Evolutionary conservation across 148 eudicot species (phyloP).

Genomic region (Oxyria digyna): DNA sequence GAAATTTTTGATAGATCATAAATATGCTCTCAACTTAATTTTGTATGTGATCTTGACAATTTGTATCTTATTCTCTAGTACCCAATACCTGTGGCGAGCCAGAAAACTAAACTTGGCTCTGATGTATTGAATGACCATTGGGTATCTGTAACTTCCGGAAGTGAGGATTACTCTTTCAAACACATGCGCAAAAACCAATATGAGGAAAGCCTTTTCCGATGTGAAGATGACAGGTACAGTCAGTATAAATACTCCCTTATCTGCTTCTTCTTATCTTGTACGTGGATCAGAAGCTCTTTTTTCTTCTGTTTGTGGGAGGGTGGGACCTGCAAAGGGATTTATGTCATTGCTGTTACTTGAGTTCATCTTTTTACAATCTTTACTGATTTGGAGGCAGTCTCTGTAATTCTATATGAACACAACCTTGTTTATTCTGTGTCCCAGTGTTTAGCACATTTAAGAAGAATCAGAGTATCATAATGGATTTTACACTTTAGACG

Average conservation of each 20-base stretch:
- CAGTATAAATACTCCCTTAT: not conserved
- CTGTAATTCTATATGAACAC: not conserved
- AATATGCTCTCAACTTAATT: constrained; percentile 7
- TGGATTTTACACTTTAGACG: not conserved
- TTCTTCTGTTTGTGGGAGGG: not conserved
- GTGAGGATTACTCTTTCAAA: constrained; percentile 94
- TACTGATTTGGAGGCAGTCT: not conserved
- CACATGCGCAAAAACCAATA: constrained; percentile 99
- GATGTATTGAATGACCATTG: constrained; percentile 83
- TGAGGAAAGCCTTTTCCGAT: constrained; percentile 92
- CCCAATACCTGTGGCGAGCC: constrained; percentile 86
- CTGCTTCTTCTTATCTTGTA: constrained; percentile 2
- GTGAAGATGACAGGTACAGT: constrained; percentile 93
- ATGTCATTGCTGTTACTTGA: not conserved
- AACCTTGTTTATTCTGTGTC: not conserved
- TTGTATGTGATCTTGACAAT: not conserved
- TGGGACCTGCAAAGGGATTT: not conserved
- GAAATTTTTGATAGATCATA: not conserved
- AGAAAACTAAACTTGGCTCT: constrained; percentile 76
- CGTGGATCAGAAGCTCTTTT: not conserved
- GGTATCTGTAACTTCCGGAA: constrained; percentile 98
- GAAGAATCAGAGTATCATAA: not conserved
- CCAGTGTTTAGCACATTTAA: not conserved
- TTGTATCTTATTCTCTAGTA: constrained; percentile 35
- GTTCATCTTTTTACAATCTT: not conserved